Percentiles rank a stretch among this genome's conserved stretches.
Evolutionary conservation across 2,329 filamentous ascomycete species (phyloP).

Genomic region (Sporothrix brunneoviolacea): DNA sequence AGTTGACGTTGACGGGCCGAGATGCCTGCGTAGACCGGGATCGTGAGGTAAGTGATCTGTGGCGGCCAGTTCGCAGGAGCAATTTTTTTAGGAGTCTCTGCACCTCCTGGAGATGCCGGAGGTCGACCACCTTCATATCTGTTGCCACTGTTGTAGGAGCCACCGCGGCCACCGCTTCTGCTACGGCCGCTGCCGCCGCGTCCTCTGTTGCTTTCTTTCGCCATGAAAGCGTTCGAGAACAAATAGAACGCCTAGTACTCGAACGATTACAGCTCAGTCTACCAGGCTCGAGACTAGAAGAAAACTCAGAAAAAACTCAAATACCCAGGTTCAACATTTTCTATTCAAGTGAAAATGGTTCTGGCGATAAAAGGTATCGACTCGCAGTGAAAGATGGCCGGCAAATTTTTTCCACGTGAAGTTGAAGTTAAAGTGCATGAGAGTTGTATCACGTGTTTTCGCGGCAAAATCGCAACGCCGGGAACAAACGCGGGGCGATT

Average conservation of each 20-base stretch:
- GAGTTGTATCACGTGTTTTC: conserved; percentile 19
- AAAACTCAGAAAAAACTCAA: too few species aligned
- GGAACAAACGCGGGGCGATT: conserved; percentile 6
- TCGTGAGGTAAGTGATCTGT: conserved; percentile 44
- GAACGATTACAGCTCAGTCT: too few species aligned
- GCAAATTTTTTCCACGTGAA: not conserved
- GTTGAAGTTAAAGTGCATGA: not conserved
- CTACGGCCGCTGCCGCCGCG: not conserved
- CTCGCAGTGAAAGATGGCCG: too few species aligned
- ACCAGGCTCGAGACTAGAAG: too few species aligned
- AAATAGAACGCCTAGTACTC: too few species aligned
- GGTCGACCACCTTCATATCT: too few species aligned
- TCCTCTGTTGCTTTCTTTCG: not conserved
- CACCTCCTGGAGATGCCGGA: too few species aligned
- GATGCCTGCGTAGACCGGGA: conserved; percentile 43
- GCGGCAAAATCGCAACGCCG: conserved; percentile 15
- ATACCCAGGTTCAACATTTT: too few species aligned
- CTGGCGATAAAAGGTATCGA: too few species aligned
- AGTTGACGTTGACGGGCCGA: conserved; percentile 33
- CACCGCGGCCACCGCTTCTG: not conserved
- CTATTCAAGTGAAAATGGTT: too few species aligned
- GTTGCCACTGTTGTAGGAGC: too few species aligned
- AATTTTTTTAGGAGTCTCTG: not conserved
- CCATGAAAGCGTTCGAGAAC: not conserved
- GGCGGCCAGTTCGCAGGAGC: conserved; percentile 53